These are phyloP conservation scores for Schizonepeta tenuifolia DNA, from an alignment of 257 asterid species.

Conservation along the genomic window DNA sequence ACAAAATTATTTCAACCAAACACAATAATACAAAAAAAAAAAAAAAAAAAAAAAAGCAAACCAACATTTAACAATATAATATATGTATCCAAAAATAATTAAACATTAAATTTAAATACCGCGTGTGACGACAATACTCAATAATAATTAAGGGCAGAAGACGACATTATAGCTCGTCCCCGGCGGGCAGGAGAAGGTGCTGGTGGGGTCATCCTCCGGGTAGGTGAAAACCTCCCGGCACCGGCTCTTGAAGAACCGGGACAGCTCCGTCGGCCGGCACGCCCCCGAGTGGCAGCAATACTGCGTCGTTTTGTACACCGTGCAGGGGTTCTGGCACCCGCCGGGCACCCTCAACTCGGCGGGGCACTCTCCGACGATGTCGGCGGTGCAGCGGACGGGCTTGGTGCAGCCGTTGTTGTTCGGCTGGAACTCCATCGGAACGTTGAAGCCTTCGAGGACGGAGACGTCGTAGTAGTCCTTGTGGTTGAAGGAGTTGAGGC, in stretches of 20 bases:
- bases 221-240: conserved; percentile 63
- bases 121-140: too few relatives aligned
- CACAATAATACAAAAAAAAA: too few relatives aligned
- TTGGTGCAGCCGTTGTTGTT: conserved; percentile 52
- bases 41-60: too few relatives aligned
- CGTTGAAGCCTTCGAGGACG: conserved; percentile 61
- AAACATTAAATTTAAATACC: too few relatives aligned
- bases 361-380: conserved; percentile 66
- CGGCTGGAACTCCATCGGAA: conserved; percentile 52
- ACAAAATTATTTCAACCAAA: neutral
- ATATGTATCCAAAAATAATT: too few relatives aligned
- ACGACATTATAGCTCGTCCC: conserved; percentile 50
- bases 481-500: conserved; percentile 49
- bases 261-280: conserved; percentile 63
- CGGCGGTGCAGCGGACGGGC: conserved; percentile 55
- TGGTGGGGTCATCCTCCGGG: conserved; percentile 66
- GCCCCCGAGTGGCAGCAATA: conserved; percentile 69
- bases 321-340: conserved; percentile 83
- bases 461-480: conserved; percentile 62
- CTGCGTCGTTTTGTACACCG: conserved; percentile 59
- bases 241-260: conserved; percentile 65
- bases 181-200: conserved; percentile 57
- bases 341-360: conserved; percentile 51
- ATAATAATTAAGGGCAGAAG: conserved; percentile 48
- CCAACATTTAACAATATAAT: too few relatives aligned